These are phyloP conservation scores for Kalmusia sp. DNA, from an alignment of 2,329 filamentous ascomycete species.

Conservation along the genomic window DNA sequence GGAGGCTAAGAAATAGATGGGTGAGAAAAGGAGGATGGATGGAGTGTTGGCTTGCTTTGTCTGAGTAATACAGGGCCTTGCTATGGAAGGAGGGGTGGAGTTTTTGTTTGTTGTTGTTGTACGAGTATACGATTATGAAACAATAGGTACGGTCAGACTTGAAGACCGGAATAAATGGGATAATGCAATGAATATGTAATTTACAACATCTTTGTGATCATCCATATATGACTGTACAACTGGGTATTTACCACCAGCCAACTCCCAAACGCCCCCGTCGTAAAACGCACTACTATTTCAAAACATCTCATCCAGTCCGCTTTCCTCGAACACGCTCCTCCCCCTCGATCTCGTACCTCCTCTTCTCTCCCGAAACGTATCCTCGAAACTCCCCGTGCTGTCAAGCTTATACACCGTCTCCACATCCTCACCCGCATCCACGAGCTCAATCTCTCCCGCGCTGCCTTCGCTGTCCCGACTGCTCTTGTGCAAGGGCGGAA, in stretches of 20 bases:
- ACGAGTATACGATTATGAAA: background rate
- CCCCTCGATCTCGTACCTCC: constrained; percentile 14
- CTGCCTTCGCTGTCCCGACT: constrained; percentile 12
- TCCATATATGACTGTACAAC: background rate
- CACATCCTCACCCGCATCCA: constrained; percentile 29
- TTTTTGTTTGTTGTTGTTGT: background rate
- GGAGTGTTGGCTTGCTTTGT: too few species aligned
- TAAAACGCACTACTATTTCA: constrained; percentile 20
- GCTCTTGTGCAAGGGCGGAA: constrained; percentile 36
- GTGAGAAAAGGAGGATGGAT: background rate
- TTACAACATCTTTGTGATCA: background rate
- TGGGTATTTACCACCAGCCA: background rate
- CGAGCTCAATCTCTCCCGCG: constrained; percentile 33
- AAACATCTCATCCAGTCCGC: constrained; percentile 46
- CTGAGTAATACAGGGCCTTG: too few species aligned
- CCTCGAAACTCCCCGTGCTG: constrained; percentile 45
- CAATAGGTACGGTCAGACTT: too few species aligned
- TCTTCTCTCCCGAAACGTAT: constrained; percentile 53
- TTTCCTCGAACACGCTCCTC: constrained; percentile 36
- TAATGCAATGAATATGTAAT: too few species aligned
- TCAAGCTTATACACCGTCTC: constrained; percentile 29
- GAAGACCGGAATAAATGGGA: too few species aligned
- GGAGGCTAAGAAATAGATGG: background rate
- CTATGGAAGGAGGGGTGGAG: background rate
- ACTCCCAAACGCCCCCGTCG: constrained; percentile 1